Base-by-base conservation (phyloP, 106 monocot species). In the Iris macrosiphon region DNA sequence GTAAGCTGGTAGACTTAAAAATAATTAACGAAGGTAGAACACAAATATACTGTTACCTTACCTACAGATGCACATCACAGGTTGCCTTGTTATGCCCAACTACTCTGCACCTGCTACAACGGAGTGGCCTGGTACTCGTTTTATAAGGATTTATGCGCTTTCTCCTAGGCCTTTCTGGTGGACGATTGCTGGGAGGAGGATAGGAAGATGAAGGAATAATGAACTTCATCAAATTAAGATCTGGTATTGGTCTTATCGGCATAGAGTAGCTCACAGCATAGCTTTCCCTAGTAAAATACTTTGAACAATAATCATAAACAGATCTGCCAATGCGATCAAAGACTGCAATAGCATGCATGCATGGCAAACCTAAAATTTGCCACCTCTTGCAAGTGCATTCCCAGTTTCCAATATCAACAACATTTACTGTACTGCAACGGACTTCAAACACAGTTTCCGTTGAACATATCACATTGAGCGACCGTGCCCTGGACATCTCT, bases 61-160 rank as follows among this genome's bases (percentile, higher is more conserved):
- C 8, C 64, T 60, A 77, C 3, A 83, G 46, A 59, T 74, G 23
- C 23, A 69, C 74, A 51, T 84, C 82, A 18, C 93, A 93, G 23
- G 88, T 93, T 28, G 88, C 88, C 63, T 84, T 88, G 26, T 93
- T 93, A 64, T 93, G 93, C n/a, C 93, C 93, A 14, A 75, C 70
- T 43, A 52, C 56, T 51, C 84, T 93, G 78, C 93, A 93, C 65
- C 88, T 65, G 52, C 88, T 88, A 57, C 93, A 93, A 11, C 72
- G 77, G 3, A 72, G 71, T 6, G 75, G 25, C 17, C 62, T 85
- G 46, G 83, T 98, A 23, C 7, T 38, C 1, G 52, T 65, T 49
- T 73, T 85, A 35, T 73, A 48, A 21, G 71, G 79, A 41, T 78
- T 84, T 26, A 81, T 65, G 2, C 83, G 62, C 66, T 70, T 83